Evolutionary conservation across 2,329 filamentous ascomycete genomes (phyloP), one percentile per base, ranked within the genome.

Genomic region (Calycina herbarum): DNA sequence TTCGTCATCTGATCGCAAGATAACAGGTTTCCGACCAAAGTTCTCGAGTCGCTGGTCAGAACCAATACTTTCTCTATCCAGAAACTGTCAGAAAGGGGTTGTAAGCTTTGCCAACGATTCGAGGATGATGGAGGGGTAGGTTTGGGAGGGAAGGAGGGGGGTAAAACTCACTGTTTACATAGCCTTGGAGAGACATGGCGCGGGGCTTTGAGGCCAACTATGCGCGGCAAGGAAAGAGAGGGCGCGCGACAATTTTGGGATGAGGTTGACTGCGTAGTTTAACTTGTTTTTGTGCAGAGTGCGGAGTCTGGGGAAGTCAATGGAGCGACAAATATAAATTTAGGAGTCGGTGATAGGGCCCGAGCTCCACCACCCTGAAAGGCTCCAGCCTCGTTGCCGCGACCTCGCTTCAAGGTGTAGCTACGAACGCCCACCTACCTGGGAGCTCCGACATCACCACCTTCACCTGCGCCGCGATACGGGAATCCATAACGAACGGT

Each of bases 1-100:
- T 99, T 99, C 71, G 95, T 98, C 74, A 90, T 88, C 79, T 97
- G 89, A 78, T 99, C 95, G 76, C 90, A 93, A 57, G 91, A 92
- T 59, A 94, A 83, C 63, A 99, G 87, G 2, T 85, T 94, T 66
- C 95, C 95, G 68, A 92, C 85, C 27, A 94, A 81, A 58, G 92
- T 96, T 73, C 94, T 89, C 61, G 94, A 95, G 79, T 98, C 95
- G 72, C 92, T 90, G 33, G 95, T 98, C 69, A 98, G 86, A 75
- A 98, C 90, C 66, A 94, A 85, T 73, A 98, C 92, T 79, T 93
- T 96, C 80, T 97, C 95, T 97, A 75, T 56, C 67, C 40, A 65
- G 70, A 5, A 13, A 54, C 69, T 77, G 74, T 79, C 71, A 79
- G 76, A 76, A 71, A 27, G 68, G 29, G 59, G 63, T 68, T 71